Conservation (phyloP, 257 asterid species). For the Petunia secreta region DNA sequence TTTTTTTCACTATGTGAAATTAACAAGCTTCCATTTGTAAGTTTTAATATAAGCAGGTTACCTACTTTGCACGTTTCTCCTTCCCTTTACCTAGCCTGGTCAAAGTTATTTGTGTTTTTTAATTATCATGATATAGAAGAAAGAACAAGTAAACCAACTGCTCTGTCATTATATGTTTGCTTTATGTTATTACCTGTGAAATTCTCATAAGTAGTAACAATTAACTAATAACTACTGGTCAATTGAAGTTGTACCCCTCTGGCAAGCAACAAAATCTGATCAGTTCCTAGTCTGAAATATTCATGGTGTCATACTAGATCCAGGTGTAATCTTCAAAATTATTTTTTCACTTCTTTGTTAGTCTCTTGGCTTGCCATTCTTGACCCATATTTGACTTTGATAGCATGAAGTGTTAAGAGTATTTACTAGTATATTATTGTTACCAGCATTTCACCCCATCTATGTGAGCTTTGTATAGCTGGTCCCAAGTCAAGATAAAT, state of each 20-base stretch:
- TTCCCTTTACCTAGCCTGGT: constrained; percentile 1
- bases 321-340: background rate
- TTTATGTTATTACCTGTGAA: background rate
- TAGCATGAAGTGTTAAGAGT: background rate
- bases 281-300: background rate
- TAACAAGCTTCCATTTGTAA: background rate
- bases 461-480: background rate
- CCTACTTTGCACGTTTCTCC: constrained; percentile 19
- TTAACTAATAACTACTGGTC: background rate
- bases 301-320: constrained; percentile 10
- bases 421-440: background rate
- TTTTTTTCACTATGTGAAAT: background rate
- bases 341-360: background rate
- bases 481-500: background rate
- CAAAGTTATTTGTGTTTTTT: background rate
- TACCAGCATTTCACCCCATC: background rate
- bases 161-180: constrained; percentile 2
- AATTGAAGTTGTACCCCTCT: background rate
- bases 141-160: background rate
- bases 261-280: background rate
- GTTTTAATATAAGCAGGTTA: constrained; percentile 4
- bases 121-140: constrained; percentile 21
- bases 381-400: background rate
- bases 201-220: background rate
- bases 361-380: background rate